Base-by-base conservation (phyloP, 2,329 filamentous ascomycete genomes). In the Pseudogymnoascus sp. region DNA sequence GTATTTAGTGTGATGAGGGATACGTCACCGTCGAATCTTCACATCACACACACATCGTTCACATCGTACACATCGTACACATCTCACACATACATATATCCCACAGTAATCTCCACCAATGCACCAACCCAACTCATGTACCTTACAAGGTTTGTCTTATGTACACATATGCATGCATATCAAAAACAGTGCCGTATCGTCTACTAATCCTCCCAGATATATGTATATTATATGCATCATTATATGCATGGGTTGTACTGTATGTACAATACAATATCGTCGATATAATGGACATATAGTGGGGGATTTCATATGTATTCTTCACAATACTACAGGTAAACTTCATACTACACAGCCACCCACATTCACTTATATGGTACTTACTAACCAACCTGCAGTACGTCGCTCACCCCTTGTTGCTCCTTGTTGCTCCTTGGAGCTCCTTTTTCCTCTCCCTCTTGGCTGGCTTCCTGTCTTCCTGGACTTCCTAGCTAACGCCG, bases 151-250 rank as follows among this genome's bases (percentile, higher is more conserved):
- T 52, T 18, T 52, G 45, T 30, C 45, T 52, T 52, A 30, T 52
- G 45, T 52, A 52, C 19, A 52, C 45, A 52, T 52, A 52, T 52
- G 45, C 45, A 52, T 52, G 45, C 45, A 52, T 48, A 48, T 52
- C 45, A 30, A 28, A 52, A 30, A 9, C 2, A 23, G 13, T 30
- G 9, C n/a, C 4, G n/a, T 52, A 30, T 30, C 45, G 23, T 52
- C 26, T 18, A 39, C n/a, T n/a, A n/a, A n/a, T n/a, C n/a, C n/a
- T n/a, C n/a, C n/a, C n/a, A n/a, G n/a, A n/a, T n/a, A n/a, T n/a
- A n/a, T n/a, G n/a, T n/a, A n/a, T n/a, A n/a, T n/a, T n/a, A n/a
- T n/a, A n/a, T n/a, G n/a, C n/a, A n/a, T n/a, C 9, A 23, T 2
- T 15, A 18, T 52, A 52, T 52, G 45, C 45, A 48, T 48, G 41